These are phyloP conservation scores for Pseudonitzschia multistriata DNA, from an alignment of 108 stramenopile genomes.

Conservation along the genomic window DNA sequence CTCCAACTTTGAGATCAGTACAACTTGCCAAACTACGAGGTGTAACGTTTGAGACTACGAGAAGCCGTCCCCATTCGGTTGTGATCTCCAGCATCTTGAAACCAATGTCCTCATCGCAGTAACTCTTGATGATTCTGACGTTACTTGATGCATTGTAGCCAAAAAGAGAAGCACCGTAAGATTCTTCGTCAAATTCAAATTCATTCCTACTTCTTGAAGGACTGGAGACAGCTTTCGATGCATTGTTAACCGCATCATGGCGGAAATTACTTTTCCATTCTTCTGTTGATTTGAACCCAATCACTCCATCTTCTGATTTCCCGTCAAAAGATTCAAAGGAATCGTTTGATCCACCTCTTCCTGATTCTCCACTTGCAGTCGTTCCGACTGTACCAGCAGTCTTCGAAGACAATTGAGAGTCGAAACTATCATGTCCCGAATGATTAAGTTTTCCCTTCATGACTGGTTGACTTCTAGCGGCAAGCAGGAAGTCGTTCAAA, in stretches of 20 bases:
- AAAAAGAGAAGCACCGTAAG: constrained; percentile 12
- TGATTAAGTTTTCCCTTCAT: not conserved
- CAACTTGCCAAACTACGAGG: not conserved
- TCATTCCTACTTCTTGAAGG: not conserved
- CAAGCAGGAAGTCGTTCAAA: constrained; percentile 11
- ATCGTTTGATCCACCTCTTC: not conserved
- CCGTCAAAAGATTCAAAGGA: not conserved
- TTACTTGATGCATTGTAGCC: constrained; percentile 12
- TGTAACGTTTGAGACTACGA: constrained; percentile 1
- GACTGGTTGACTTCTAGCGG: not conserved
- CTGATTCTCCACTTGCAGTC: not conserved
- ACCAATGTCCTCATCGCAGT: not conserved
- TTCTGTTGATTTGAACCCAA: not conserved
- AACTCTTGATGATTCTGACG: constrained; percentile 1
- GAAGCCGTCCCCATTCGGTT: constrained; percentile 11
- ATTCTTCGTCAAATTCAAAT: constrained; percentile 11
- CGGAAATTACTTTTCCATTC: not conserved
- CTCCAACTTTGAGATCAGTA: constrained; percentile 28
- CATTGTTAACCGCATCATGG: not conserved
- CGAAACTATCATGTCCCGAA: not conserved
- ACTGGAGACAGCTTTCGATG: not conserved
- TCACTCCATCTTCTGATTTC: not conserved
- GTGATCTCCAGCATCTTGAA: not conserved
- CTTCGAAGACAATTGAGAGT: not conserved
- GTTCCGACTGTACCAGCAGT: constrained; percentile 6